Evolutionary conservation across 345 rosid species (phyloP), one percentile per base, ranked within the genome.

Genomic region (Trapa bicornis): DNA sequence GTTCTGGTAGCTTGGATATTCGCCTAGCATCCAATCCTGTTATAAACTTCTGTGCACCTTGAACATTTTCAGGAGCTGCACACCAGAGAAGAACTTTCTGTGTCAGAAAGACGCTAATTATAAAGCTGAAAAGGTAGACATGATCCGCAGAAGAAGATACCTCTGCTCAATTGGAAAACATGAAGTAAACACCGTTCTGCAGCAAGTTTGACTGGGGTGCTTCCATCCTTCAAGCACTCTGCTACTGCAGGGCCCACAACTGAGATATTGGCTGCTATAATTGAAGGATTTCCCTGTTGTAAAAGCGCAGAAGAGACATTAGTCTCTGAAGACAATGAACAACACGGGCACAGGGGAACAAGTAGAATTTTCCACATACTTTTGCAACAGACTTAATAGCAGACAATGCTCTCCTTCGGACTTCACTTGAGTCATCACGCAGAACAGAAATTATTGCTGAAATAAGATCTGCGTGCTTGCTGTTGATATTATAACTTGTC

Each of bases 11-110:
- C 75, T 94, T 94, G 29, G 99, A 71, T 62, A 94, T 81, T 60
- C 96, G 81, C 72, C 97, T 87, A 29, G 99, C 97, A 78, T 94
- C 99, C 80, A 94, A 78, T 70, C 99, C 96, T 16, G 97, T 87
- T n/a, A 94, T 94, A 63, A 81, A 94, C 74, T 87, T 94, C 73
- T 94, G 96, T 47, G 96, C 88, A 37, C 86, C 83, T 76, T 86
- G 95, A 77, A 94, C 83, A 75, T 81, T 75, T 74, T 94, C 99
- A 0, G 80, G 29, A 47, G 96, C 96, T 94, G 84, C 2, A 69
- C 33, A 71, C 33, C 50, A 69, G 65, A 62, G 41, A 67, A 6
- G 43, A 1, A 45, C 66, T 5, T 15, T 67, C 52, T 29, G 14
- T 39, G 38, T 47, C n/a, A 5, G 61, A 65, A 36, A 12, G 22